Evolutionary conservation across 768 basidiomycete genomes (phyloP), one percentile per base, ranked within the genome.

Genomic region (Lentinula edodes): DNA sequence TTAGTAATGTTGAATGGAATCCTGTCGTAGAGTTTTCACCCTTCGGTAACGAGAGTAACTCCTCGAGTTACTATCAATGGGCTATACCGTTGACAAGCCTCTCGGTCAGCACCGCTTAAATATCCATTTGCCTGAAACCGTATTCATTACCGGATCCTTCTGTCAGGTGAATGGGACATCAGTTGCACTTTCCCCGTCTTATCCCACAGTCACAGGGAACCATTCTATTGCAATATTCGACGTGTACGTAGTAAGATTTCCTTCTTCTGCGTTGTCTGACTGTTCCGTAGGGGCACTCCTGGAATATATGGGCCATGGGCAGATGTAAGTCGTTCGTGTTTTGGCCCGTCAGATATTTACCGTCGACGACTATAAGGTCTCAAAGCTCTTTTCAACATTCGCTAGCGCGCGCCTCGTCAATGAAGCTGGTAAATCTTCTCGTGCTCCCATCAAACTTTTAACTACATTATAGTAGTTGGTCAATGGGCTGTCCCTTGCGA

Each of bases 401-500:
- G 76, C 79, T 16, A 82, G 82, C 8, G 81, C 88, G 43, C 84
- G 90, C n/a, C 78, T 91, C 8, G 87, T 93, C 18, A 84, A 86
- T 63, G 61, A 75, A n/a, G 70, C 83, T 83, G 69, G 82, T 59
- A 56, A 28, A 32, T 42, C 8, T 41, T 41, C 0, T 15, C 23
- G 2, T 32, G 12, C 3, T 42, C 6, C 9, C 23, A 5, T 5
- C 6, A 13, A 3, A 6, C 28, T 36, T 35, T 39, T 61, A 52
- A 53, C 15, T 58, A 32, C 57, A 18, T 63, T 10, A 48, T 35
- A 38, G 23, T 62, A 80, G 84, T 66, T 58, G 91, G 91, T 6
- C 87, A 85, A 72, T 93, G 90, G 89, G 89, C 80, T 18, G 71
- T 92, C 38, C 91, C 91, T 7, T 93, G 91, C 62, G 78, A 84